Conservation (phyloP, 179 eudicot genomes). For the Spergularia azorica region DNA sequence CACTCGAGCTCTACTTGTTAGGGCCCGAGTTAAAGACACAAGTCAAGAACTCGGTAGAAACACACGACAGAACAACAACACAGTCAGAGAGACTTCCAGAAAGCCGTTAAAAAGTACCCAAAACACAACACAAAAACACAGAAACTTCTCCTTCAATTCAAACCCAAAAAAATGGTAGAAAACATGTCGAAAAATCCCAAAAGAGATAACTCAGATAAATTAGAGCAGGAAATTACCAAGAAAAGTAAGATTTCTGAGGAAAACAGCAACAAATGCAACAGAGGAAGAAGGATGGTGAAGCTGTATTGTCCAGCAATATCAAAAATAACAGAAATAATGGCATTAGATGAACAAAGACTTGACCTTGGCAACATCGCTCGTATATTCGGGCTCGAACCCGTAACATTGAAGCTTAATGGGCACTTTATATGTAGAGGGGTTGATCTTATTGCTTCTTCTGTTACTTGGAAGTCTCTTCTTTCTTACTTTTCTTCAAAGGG, state of each 20-base stretch:
- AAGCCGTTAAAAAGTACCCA: conserved; percentile 20
- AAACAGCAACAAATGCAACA: conserved; percentile 13
- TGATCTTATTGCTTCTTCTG: conserved; percentile 68
- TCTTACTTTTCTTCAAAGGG: conserved; percentile 73
- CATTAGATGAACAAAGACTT: conserved; percentile 58
- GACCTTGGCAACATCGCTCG: conserved; percentile 70
- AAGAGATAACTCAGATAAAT: neutral
- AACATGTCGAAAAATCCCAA: neutral
- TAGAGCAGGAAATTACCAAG: conserved; percentile 8
- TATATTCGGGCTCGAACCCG: conserved; percentile 63
- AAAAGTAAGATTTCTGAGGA: conserved; percentile 18
- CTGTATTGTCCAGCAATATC: conserved; percentile 57
- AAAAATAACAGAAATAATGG: conserved; percentile 38
- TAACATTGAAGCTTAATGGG: conserved; percentile 64
- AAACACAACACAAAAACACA: neutral
- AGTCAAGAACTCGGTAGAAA: conserved; percentile 11
- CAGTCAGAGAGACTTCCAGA: conserved; percentile 29
- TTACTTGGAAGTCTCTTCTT: conserved; percentile 76
- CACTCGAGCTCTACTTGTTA: too few species aligned
- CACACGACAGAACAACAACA: too few species aligned
- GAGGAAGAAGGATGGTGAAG: conserved; percentile 29
- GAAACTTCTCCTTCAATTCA: neutral
- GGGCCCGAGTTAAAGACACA: too few species aligned
- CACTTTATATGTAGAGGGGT: conserved; percentile 74
- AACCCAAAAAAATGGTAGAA: neutral